A percentile compares a stretch with the other conserved stretches of the same genome.
These are phyloP conservation scores for Sutorius australiensis DNA, from an alignment of 768 basidiomycete genomes.

Conservation along the genomic window DNA sequence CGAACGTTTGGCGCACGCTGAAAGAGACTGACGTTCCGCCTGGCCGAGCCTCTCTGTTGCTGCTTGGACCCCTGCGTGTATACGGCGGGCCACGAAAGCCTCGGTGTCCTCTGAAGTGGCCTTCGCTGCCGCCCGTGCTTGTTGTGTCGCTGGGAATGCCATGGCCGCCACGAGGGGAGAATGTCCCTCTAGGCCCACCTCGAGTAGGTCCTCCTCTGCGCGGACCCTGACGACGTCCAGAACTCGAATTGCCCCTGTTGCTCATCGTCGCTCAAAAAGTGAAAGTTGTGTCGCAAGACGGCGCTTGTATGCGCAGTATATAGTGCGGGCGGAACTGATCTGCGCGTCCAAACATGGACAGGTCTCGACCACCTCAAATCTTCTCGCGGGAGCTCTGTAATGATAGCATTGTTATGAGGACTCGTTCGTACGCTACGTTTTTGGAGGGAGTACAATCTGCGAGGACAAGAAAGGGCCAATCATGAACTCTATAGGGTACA, in stretches of 20 bases:
- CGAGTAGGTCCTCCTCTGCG: conserved; percentile 21
- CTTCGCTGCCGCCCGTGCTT: conserved; percentile 22
- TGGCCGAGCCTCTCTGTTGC: conserved; percentile 9
- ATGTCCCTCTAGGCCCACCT: neutral
- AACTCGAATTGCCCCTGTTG: neutral
- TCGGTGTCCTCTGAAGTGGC: neutral
- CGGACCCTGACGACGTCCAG: conserved; percentile 15
- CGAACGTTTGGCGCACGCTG: neutral
- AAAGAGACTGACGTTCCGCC: conserved; percentile 19
- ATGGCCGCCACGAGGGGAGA: neutral
- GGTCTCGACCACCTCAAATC: neutral
- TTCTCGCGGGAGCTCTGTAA: too few species aligned
- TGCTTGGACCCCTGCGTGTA: conserved; percentile 14
- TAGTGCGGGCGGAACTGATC: neutral
- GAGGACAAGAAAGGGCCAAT: neutral
- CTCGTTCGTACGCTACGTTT: conserved; percentile 5
- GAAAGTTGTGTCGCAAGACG: too few species aligned
- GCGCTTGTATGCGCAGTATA: too few species aligned
- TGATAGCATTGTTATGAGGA: neutral
- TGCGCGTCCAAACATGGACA: neutral
- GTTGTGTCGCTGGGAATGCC: conserved; percentile 4
- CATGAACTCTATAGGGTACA: conserved; percentile 17
- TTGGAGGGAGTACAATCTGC: conserved; percentile 7
- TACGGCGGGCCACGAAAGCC: neutral
- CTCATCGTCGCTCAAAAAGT: conserved; percentile 4